Evolutionary conservation across 2,329 filamentous ascomycete species (phyloP), one percentile per base, ranked within the genome.

Genomic region (Raffaelea albimanens): DNA sequence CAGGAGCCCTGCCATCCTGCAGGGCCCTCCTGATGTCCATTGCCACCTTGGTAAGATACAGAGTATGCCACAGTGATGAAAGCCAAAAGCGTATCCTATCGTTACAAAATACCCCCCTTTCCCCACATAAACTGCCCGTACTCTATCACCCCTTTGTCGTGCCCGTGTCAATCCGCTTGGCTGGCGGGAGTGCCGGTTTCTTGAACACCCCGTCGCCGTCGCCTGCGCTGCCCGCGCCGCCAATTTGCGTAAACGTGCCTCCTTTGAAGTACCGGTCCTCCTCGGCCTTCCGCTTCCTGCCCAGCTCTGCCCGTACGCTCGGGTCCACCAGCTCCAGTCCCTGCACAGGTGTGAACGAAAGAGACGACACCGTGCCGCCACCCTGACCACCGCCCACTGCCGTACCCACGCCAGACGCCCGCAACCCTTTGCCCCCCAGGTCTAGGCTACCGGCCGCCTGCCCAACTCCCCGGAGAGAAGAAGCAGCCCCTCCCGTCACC

Each of bases 211-310:
- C 47, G 13, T 49, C 21, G 11, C 72, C 79, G 44, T 73, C 74
- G 41, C 60, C 21, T 38, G 31, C 18, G 43, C 52, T 57, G 42
- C 55, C 56, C 18, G 53, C 63, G 14, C 70, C 69, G 10, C 81
- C 81, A 48, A 95, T 78, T 63, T 96, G 90, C 9, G 93, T 96
- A 61, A 98, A 98, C 0, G 87, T 90, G n/a, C 93, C 93, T 42
- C 88, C 87, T 66, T 93, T 95, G 72, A 98, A 98, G 84, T 89
- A 98, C 34, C 88, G 75, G 61, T 97, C 91, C 62, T 95, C 88
- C 54, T 97, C 93, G 1, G 88, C 90, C 63, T 95, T 94, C 53
- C 89, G 75, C 71, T 97, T 97, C 57, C 88, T 78, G 61, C 78
- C 89, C 63, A 95, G 76, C 68, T 96, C 89, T 8, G 87, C 86